These are phyloP conservation scores for Dorcoceras hygrometricum DNA, from an alignment of 257 asterid genomes.

Conservation along the genomic window DNA sequence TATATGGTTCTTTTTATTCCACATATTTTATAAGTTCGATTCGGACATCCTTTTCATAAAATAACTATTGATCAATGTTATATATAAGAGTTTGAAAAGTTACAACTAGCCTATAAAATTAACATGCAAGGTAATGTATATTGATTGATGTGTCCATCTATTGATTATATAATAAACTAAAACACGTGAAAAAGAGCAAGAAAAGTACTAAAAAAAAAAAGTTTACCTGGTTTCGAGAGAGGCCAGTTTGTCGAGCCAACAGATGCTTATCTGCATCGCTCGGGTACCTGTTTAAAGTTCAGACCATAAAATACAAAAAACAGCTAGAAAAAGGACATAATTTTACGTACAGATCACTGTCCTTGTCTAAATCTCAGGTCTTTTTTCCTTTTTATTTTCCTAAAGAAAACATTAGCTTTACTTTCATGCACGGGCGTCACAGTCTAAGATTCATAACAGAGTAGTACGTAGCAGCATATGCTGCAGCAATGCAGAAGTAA, in stretches of 20 bases:
- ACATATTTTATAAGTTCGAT: too few relatives aligned
- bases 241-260: slow-evolving; percentile 98
- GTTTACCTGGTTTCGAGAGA: slow-evolving; percentile 87
- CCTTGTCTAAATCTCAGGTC: slow-evolving; percentile 32
- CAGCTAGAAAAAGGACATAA: slow-evolving; percentile 45
- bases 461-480: slow-evolving; percentile 27
- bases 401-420: background rate
- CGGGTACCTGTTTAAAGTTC: slow-evolving; percentile 81
- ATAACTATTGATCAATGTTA: too few relatives aligned
- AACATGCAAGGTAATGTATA: too few relatives aligned
- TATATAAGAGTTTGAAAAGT: too few relatives aligned
- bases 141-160: too few relatives aligned
- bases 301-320: slow-evolving; percentile 43
- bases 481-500: slow-evolving; percentile 32
- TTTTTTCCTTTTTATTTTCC: background rate
- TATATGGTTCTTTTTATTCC: too few relatives aligned
- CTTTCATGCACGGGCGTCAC: slow-evolving; percentile 53
- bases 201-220: too few relatives aligned
- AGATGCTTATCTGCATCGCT: slow-evolving; percentile 99
- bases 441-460: slow-evolving; percentile 44
- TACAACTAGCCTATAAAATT: too few relatives aligned
- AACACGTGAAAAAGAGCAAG: background rate
- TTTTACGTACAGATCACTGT: slow-evolving; percentile 28
- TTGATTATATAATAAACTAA: too few relatives aligned
- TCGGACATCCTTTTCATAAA: too few relatives aligned